Percentiles rank a stretch among this genome's conserved stretches.
These are phyloP conservation scores for Coniochaeta sp. DNA, from an alignment of 2,329 filamentous ascomycete genomes.

Conservation along the genomic window DNA sequence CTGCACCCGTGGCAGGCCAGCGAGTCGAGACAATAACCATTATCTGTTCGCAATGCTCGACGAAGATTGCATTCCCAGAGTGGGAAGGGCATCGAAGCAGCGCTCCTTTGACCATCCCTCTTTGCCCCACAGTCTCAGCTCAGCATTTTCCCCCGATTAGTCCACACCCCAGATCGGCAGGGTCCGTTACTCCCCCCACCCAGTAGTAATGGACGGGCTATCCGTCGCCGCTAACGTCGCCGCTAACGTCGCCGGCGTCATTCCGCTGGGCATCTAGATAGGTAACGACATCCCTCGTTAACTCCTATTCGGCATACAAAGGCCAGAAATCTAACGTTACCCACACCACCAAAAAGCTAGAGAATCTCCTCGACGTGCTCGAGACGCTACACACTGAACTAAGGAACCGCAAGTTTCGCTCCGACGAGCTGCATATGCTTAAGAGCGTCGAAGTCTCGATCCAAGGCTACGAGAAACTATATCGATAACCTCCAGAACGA, in stretches of 20 bases:
- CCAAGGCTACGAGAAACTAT: conserved; percentile 16
- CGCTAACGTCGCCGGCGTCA: conserved; percentile 10
- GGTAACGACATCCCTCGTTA: conserved; percentile 22
- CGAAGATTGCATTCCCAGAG: too few relatives aligned
- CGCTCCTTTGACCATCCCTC: too few relatives aligned
- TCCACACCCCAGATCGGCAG: too few relatives aligned
- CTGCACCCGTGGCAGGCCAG: too few relatives aligned
- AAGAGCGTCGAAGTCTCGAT: conserved; percentile 17
- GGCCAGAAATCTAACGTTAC: conserved; percentile 18
- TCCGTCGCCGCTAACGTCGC: background rate
- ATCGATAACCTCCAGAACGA: conserved; percentile 21
- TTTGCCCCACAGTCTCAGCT: too few relatives aligned
- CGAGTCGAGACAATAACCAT: too few relatives aligned
- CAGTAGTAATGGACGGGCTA: too few relatives aligned
- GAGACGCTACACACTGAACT: conserved; percentile 12
- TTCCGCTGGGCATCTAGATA: conserved; percentile 30
- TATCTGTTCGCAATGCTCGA: too few relatives aligned
- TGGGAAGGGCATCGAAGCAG: too few relatives aligned
- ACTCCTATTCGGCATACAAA: conserved; percentile 25
- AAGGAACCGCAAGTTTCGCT: conserved; percentile 14
- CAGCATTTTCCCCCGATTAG: too few relatives aligned
- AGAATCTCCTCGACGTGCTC: conserved; percentile 17
- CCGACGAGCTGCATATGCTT: conserved; percentile 15
- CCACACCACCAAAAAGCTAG: conserved; percentile 18
- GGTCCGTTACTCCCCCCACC: background rate